Evolutionary conservation across 106 monocot species (phyloP).

Genomic region (Dioscorea alata): DNA sequence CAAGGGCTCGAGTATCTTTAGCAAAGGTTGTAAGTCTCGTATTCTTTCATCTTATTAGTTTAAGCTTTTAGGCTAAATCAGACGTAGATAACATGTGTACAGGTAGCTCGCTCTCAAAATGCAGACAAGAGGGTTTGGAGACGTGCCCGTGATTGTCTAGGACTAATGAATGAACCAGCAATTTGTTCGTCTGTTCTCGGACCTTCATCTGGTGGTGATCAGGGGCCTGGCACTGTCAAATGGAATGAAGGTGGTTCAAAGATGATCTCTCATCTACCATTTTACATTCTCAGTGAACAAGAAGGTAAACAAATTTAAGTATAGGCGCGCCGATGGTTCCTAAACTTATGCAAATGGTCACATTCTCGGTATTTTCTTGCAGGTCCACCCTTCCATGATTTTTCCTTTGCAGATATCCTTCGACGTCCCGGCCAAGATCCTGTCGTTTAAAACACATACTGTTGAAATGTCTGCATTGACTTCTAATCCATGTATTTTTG

Average conservation of each 20-base stretch:
- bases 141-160: constrained; percentile 82
- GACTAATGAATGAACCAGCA: constrained; percentile 86
- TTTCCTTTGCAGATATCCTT: constrained; percentile 65
- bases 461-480: no score
- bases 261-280: constrained; percentile 82
- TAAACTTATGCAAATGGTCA: neutral
- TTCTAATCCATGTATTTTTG: no score
- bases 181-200: constrained; percentile 79
- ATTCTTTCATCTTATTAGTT: neutral
- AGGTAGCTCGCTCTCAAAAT: constrained; percentile 77
- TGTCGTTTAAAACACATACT: neutral
- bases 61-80: no score
- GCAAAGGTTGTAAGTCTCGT: constrained; percentile 42
- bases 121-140: constrained; percentile 70
- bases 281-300: constrained; percentile 77
- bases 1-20: constrained; percentile 85
- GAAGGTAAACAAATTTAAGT: constrained; percentile 43
- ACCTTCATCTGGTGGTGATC: constrained; percentile 27
- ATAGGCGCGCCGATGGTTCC: neutral
- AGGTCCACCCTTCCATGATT: constrained; percentile 85
- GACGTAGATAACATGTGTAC: neutral
- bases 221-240: constrained; percentile 65
- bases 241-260: constrained; percentile 74
- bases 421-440: constrained; percentile 4
- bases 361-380: constrained; percentile 5